Percentiles rank a stretch among this genome's conserved stretches.
These are phyloP conservation scores for Onygenales sp. DNA, from an alignment of 2,329 filamentous ascomycete genomes.

Conservation along the genomic window DNA sequence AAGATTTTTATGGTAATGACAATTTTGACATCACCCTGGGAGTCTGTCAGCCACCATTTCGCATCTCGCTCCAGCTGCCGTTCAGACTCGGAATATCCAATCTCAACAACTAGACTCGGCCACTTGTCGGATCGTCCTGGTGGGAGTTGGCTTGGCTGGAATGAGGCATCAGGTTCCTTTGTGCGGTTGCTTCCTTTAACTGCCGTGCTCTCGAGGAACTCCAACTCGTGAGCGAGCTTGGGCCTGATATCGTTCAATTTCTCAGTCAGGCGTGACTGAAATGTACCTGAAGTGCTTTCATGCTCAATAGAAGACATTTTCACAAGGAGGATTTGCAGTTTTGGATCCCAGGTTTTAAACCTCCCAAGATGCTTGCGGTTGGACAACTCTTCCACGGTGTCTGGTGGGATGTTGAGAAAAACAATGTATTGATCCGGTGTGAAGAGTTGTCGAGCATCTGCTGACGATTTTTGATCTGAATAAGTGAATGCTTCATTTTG, in stretches of 20 bases:
- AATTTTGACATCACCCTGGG: neutral
- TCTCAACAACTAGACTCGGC: constrained; percentile 1
- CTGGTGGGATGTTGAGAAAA: neutral
- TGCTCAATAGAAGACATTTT: neutral
- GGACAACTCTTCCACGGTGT: neutral
- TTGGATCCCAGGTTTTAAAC: neutral
- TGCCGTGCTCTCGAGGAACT: neutral
- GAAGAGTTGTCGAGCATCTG: neutral
- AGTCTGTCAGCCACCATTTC: neutral
- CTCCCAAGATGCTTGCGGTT: neutral
- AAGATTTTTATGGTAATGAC: neutral
- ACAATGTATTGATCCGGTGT: neutral
- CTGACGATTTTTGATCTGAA: neutral
- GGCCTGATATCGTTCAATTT: neutral
- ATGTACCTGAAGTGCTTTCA: neutral
- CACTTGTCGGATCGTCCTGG: neutral
- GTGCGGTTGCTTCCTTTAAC: neutral
- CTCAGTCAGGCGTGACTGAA: neutral
- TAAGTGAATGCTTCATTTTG: neutral
- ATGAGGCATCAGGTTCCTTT: neutral
- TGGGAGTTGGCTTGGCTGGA: neutral
- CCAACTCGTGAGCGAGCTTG: neutral
- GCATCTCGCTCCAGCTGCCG: neutral
- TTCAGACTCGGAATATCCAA: neutral
- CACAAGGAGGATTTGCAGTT: neutral